Percentiles rank a stretch among this genome's conserved stretches.
Conservation (phyloP, 2,329 filamentous ascomycete genomes). For the Monilinia fructicola region DNA sequence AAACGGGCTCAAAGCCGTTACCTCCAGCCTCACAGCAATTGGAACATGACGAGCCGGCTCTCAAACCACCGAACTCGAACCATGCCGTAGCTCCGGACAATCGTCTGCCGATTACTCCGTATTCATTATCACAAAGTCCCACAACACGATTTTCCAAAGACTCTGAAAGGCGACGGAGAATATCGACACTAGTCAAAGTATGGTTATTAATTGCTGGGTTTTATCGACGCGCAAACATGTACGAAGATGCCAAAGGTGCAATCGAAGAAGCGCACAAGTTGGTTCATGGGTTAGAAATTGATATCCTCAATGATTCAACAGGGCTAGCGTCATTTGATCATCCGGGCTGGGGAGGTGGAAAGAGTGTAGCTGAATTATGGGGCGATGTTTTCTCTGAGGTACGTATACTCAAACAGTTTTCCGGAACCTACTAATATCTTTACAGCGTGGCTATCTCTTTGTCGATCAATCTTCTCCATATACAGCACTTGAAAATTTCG, state of each 20-base stretch:
- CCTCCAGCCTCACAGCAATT: constrained; percentile 36
- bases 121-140: constrained; percentile 33
- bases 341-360: constrained; percentile 74
- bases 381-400: constrained; percentile 82
- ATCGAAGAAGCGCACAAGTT: constrained; percentile 79
- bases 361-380: constrained; percentile 80
- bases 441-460: constrained; percentile 39
- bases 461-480: constrained; percentile 49
- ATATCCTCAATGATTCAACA: constrained; percentile 61
- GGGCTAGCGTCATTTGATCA: constrained; percentile 62
- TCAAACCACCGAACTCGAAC: constrained; percentile 27
- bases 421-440: constrained; percentile 36
- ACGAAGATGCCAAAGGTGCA: constrained; percentile 76
- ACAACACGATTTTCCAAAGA: constrained; percentile 52
- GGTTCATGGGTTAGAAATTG: constrained; percentile 67
- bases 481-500: constrained; percentile 73
- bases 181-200: constrained; percentile 65
- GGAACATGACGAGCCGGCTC: constrained; percentile 32
- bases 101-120: constrained; percentile 26
- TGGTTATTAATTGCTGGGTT: constrained; percentile 90
- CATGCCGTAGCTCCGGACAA: constrained; percentile 28
- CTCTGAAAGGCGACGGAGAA: constrained; percentile 52
- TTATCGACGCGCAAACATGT: constrained; percentile 78
- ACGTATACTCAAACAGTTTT: constrained; percentile 41
- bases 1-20: constrained; percentile 26